Conservation (phyloP, 495 filamentous ascomycete genomes). For the Friedmanniomyces simplex region DNA sequence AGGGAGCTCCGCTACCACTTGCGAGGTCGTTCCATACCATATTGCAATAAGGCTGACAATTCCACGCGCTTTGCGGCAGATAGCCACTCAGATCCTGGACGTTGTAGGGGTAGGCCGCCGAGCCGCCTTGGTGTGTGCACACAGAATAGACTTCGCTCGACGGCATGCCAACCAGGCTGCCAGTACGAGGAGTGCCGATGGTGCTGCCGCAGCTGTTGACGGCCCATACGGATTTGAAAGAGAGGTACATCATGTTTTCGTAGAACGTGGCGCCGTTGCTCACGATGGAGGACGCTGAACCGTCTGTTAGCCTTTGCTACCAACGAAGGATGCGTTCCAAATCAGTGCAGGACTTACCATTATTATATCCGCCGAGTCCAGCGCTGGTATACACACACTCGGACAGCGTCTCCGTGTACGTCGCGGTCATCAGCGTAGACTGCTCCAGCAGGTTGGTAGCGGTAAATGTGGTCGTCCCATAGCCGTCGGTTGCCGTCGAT, state of each 20-base stretch:
- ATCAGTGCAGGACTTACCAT: background rate
- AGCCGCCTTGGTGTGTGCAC: background rate
- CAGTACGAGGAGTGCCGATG: background rate
- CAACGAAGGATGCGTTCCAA: background rate
- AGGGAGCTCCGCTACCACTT: background rate
- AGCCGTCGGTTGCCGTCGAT: background rate
- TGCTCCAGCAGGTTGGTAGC: background rate
- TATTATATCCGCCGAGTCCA: background rate
- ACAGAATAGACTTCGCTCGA: background rate
- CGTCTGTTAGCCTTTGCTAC: background rate
- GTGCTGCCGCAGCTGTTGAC: slow-evolving; percentile 2
- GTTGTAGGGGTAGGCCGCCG: background rate
- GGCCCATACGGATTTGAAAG: background rate
- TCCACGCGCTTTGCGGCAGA: background rate
- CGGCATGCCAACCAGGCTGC: background rate
- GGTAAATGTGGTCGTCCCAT: background rate
- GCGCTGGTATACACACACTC: background rate
- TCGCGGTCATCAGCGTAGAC: background rate
- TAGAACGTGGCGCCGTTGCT: slow-evolving; percentile 1
- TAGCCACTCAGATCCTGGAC: background rate
- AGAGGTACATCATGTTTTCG: slow-evolving; percentile 2
- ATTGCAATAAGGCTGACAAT: background rate
- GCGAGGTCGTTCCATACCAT: background rate
- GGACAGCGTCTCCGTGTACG: background rate
- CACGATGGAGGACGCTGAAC: background rate